These are phyloP conservation scores for Pterula multifida DNA, from an alignment of 1,284 basidiomycete species.

Conservation along the genomic window DNA sequence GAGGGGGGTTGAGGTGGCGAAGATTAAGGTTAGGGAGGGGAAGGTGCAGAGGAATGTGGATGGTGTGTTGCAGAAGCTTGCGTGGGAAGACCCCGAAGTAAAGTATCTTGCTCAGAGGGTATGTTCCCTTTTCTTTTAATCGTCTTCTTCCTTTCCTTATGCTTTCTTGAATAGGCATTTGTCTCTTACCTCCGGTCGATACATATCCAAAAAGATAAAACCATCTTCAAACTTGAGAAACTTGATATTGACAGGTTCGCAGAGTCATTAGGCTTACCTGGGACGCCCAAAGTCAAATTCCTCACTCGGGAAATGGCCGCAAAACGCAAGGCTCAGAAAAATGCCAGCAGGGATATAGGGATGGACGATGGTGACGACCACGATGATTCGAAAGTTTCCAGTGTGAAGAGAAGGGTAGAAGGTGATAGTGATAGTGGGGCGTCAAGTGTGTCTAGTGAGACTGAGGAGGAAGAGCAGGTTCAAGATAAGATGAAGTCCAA, in stretches of 20 bases:
- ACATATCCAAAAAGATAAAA: slow-evolving; percentile 90
- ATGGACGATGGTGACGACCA: slow-evolving; percentile 23
- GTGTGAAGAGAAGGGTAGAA: slow-evolving; percentile 8
- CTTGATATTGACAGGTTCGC: slow-evolving; percentile 82
- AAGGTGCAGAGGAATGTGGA: slow-evolving; percentile 73
- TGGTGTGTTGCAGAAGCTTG: slow-evolving; percentile 85
- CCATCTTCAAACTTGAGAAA: slow-evolving; percentile 78
- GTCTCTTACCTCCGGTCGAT: slow-evolving; percentile 93
- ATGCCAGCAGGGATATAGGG: slow-evolving; percentile 38
- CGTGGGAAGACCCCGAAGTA: slow-evolving; percentile 93
- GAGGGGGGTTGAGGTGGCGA: slow-evolving; percentile 68
- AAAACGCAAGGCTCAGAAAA: slow-evolving; percentile 44
- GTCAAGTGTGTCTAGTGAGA: slow-evolving; percentile 9
- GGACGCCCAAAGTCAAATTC: slow-evolving; percentile 70
- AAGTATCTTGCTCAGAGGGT: slow-evolving; percentile 94
- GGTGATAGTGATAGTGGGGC: slow-evolving; percentile 8
- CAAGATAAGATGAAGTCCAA: slow-evolving; percentile 13
- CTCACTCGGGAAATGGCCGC: slow-evolving; percentile 62
- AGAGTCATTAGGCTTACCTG: slow-evolving; percentile 84
- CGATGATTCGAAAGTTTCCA: too few species aligned
- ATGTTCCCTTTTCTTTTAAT: slow-evolving; percentile 18
- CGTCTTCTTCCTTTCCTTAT: background rate
- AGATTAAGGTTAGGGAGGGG: slow-evolving; percentile 86
- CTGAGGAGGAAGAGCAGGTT: slow-evolving; percentile 6
- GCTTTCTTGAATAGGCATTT: slow-evolving; percentile 61